Conservation (phyloP, 108 stramenopile genomes). For the Nitzschia sp. region DNA sequence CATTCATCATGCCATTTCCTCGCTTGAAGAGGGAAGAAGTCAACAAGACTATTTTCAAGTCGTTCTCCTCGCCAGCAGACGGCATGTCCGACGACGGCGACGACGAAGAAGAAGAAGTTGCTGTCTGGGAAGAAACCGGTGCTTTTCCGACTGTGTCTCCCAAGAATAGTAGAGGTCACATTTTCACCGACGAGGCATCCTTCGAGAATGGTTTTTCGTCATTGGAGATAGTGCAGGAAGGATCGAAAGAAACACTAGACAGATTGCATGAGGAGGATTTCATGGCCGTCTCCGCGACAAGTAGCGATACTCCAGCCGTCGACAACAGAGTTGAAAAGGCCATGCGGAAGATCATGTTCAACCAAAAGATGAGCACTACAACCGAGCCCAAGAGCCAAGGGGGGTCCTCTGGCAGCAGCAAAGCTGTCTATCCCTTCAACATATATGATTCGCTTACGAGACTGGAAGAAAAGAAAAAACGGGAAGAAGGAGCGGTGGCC, state of each 20-base stretch:
- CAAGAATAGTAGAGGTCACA: neutral
- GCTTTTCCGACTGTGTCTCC: slow-evolving; percentile 2
- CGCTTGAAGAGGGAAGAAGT: neutral
- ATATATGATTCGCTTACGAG: slow-evolving; percentile 20
- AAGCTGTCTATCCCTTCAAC: slow-evolving; percentile 25
- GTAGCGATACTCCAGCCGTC: slow-evolving; percentile 25
- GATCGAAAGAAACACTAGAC: slow-evolving; percentile 15
- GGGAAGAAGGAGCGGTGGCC: neutral
- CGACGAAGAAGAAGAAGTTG: slow-evolving; percentile 8
- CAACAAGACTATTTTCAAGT: slow-evolving; percentile 7
- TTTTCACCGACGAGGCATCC: slow-evolving; percentile 17
- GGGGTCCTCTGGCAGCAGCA: neutral
- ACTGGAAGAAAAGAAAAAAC: slow-evolving; percentile 8
- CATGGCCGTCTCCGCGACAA: slow-evolving; percentile 21
- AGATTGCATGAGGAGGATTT: neutral
- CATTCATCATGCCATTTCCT: neutral
- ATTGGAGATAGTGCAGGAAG: slow-evolving; percentile 16
- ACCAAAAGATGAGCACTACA: neutral
- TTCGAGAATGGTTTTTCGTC: slow-evolving; percentile 19
- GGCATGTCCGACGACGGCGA: slow-evolving; percentile 23
- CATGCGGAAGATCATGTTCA: neutral
- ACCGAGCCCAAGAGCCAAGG: neutral
- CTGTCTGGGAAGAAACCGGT: slow-evolving; percentile 9
- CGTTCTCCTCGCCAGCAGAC: slow-evolving; percentile 13
- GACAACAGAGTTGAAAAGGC: slow-evolving; percentile 13